A percentile compares a stretch with the other conserved stretches of the same genome.
These are phyloP conservation scores for Candida wancherniae DNA, from an alignment of 805 yeast species.

Conservation along the genomic window DNA sequence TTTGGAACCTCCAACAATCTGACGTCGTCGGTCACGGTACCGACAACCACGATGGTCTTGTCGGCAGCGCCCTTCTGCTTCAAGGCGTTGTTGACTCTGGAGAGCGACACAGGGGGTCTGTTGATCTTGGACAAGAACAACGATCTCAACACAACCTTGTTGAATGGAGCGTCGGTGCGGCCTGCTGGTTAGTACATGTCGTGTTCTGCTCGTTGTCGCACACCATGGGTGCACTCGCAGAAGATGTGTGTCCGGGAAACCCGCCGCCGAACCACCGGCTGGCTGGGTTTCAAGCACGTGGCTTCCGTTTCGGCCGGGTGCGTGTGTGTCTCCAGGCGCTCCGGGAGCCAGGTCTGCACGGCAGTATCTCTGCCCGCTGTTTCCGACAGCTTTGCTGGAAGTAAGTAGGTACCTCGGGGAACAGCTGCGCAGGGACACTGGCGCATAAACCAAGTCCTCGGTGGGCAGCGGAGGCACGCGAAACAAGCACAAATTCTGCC, in stretches of 20 bases:
- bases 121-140: conserved; percentile 96
- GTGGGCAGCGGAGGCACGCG: too few species aligned
- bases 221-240: conserved; percentile 28
- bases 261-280: conserved; percentile 13
- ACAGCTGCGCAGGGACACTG: too few species aligned
- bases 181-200: conserved; percentile 49
- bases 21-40: conserved; percentile 98
- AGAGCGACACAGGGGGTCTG: conserved; percentile 99
- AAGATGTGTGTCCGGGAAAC: conserved; percentile 6
- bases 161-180: conserved; percentile 99
- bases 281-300: too few species aligned
- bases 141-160: conserved; percentile 91
- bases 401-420: too few species aligned
- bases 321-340: too few species aligned
- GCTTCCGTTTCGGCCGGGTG: too few species aligned
- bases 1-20: conserved; percentile 93
- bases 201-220: conserved; percentile 44
- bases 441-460: too few species aligned
- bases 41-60: conserved; percentile 87
- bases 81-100: conserved; percentile 84
- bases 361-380: too few species aligned
- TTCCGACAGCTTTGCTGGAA: too few species aligned
- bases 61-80: conserved; percentile 76
- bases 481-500: too few species aligned
- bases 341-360: too few species aligned